Base-by-base conservation (phyloP, 2,329 filamentous ascomycete species). In the Xylogone sp. region DNA sequence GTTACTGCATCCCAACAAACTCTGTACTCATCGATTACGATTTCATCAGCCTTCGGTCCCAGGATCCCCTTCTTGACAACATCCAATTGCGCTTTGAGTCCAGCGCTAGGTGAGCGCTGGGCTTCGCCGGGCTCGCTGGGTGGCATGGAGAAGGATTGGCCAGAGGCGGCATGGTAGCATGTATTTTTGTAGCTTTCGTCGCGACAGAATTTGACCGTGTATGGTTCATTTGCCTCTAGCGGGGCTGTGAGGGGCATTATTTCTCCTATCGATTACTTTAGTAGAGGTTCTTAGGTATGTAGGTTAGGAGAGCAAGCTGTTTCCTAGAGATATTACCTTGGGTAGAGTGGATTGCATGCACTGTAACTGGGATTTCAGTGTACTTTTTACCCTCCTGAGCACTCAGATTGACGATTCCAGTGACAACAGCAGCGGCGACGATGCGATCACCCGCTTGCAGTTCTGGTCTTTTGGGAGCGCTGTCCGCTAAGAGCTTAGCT, bases 191-290 rank as follows among this genome's bases (percentile, higher is more conserved):
- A 84, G 60, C 82, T 20, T 74, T 72, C 60, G 72, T 81, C 2
- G 80, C 75, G 0, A 82, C 84, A 59, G 86, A 80, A 9, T 82
- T 83, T 56, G 87, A 84, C 84, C 83, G 86, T 50, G 4, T 42
- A 6, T 79, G 72, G 5, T 71, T 64, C 4, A 74, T 68, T n/a
- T n/a, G n/a, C n/a, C n/a, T n/a, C n/a, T n/a, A n/a, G n/a, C n/a
- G n/a, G n/a, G n/a, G n/a, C n/a, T n/a, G n/a, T 5, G 74, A 71
- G 6, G 86, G 71, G 29, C 74, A 71, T 21, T 78, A 77, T 31
- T 7, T 13, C 27, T 31, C 27, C 27, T 31, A 31, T 31, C 27
- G n/a, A n/a, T n/a, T n/a, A n/a, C n/a, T n/a, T n/a, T n/a, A n/a
- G n/a, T n/a, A n/a, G n/a, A n/a, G n/a, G n/a, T n/a, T n/a, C n/a